Evolutionary conservation across 345 rosid genomes (phyloP), one percentile per base, ranked within the genome.

Genomic region (Brassica nigra): DNA sequence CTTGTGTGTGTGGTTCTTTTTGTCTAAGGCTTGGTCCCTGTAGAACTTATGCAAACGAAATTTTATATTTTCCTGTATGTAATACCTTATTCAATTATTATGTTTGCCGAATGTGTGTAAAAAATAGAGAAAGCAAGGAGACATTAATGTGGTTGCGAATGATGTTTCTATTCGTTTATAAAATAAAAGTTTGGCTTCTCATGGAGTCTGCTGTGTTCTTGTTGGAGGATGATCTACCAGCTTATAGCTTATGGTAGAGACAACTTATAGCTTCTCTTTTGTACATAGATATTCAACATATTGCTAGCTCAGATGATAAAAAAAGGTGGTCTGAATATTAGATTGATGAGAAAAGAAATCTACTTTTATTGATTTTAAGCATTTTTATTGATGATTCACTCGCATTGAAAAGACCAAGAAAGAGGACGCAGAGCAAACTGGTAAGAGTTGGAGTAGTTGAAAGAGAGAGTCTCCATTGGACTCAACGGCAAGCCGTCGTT

Each of bases 331-430:
- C 58, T 80, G 83, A 52, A 68, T 79, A 79, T 68, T n/a, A 79
- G 57, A 47, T 47, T 47, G 6, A 4, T 47, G 54, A 47, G 6
- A 36, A 11, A 67, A 31, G 36, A 66, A 52, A 20, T 9, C 12
- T 39, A 6, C 14, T 33, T n/a, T 68, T 44, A 47, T 74, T 79
- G 49, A 34, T 27, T 8, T 27, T 23, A 42, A 54, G 5, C 15
- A 18, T 34, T 23, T 74, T 18, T 59, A 67, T 44, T 44, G 29
- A 33, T 33, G 23, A 20, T 18, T 80, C 20, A 81, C 20, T 81
- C 81, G 66, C 84, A 81, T 30, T 81, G 84, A 59, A 81, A 76
- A 16, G 77, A 81, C 84, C 84, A 81, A 59, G 77, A 71, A 66
- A 76, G 74, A 76, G 80, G 80, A 34, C 27, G 34, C 6, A 81